Base-by-base conservation (phyloP, 306 rosid species). In the Datisca glomerata region DNA sequence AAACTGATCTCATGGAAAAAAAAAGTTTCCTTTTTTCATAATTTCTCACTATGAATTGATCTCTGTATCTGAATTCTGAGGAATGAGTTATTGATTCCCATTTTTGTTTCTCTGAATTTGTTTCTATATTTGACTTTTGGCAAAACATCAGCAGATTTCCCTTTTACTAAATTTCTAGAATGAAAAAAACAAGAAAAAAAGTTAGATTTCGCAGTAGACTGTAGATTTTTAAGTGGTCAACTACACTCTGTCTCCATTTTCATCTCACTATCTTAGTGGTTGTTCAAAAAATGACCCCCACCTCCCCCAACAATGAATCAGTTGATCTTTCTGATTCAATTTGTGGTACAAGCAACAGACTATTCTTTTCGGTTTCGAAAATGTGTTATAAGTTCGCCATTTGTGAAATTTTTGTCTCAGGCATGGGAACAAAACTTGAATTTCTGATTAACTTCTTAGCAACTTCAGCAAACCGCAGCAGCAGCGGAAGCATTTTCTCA, bases 401-500 rank as follows among this genome's bases (percentile, higher is more conserved):
- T 39, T 43, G 25, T 43, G 34, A 49, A 28, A 45, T 25, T 53
- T 33, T 48, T 55, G 33, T 71, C 65, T 31, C 93, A 83, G 97
- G 81, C 49, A 89, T 84, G 98, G 98, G 78, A 66, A 83, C 86
- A 65, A 73, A 76, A 63, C 24, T 68, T 68, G 86, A 89, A 49
- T 63, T 56, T 64, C 57, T 76, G 50, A 50, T 70, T 76, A 70
- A 84, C 70, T 55, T 61, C 49, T 53, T 84, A 68, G 69, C 70
- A 57, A 51, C 63, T 47, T 59, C 76, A 43, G 45, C 57, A 53
- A 64, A 67, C 6, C 65, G 63, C 65, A 73, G 55, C 64, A 70
- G n/a, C n/a, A n/a, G n/a, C n/a, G n/a, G n/a, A n/a, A n/a, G n/a
- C n/a, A n/a, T 53, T 47, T 61, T 76, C 36, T 47, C 62, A n/a